These are phyloP conservation scores for Chaetomium tenue DNA, from an alignment of 495 filamentous ascomycete species.

Conservation along the genomic window DNA sequence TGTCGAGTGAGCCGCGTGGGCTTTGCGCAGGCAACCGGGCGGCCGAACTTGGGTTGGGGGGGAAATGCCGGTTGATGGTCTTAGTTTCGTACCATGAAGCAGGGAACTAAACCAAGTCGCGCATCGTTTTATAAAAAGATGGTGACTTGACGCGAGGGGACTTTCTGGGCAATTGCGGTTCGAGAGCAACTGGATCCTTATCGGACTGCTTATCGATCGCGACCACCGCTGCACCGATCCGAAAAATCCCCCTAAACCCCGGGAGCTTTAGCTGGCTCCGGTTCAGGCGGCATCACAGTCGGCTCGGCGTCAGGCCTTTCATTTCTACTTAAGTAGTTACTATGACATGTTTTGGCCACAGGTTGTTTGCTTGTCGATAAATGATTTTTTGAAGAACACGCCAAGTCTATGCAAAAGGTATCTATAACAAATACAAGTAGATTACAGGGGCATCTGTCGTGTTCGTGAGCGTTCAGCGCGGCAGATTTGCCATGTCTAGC, in stretches of 20 bases:
- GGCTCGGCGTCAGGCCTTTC: no score
- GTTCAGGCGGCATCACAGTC: no score
- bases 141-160: not conserved
- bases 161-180: not conserved
- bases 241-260: not conserved
- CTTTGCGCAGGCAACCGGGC: no score
- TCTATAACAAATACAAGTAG: slow-evolving; percentile 14
- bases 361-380: no score
- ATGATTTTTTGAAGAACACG: not conserved
- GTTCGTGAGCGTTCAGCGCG: slow-evolving; percentile 9
- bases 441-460: not conserved
- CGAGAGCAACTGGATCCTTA: no score
- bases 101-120: not conserved
- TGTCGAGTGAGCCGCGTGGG: not conserved
- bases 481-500: slow-evolving; percentile 35
- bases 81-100: not conserved
- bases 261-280: no score
- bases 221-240: no score
- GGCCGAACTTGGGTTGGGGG: not conserved
- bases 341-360: no score
- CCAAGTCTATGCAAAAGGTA: slow-evolving; percentile 15
- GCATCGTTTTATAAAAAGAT: not conserved
- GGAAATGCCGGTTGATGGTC: not conserved
- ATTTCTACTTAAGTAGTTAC: no score
- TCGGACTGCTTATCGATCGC: no score